Base-by-base conservation (phyloP, 495 filamentous ascomycete species). In the Annulohypoxylon bovei region DNA sequence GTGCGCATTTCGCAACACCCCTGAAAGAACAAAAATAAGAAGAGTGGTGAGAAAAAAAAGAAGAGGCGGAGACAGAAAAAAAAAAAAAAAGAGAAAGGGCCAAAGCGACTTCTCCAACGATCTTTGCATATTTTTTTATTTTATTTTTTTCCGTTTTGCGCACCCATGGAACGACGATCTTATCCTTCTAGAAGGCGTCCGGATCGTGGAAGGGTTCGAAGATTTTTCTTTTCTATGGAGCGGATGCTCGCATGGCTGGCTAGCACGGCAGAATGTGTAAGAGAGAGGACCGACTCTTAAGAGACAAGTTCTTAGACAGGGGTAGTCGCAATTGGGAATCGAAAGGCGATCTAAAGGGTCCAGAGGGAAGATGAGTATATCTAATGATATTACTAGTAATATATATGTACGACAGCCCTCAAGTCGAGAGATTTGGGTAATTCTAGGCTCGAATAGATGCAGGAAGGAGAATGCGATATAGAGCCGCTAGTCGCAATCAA, bases 401-500 rank as follows among this genome's bases (percentile, higher is more conserved):
- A 47, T 47, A 22, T 16, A 47, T 47, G 44, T 47, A 47, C 44
- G 44, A 16, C 39, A 16, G 35, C 44, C 32, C 22, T 62, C 27
- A 23, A 25, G 23, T 33, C 11, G 56, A 50, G n/a, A 49, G 11
- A 35, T 20, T 55, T 46, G 46, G 32, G 46, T 59, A 61, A 33
- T 65, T 72, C 64, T 72, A 68, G 69, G 63, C 69, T 72, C 59
- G 59, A 59, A 32, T 40, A 47, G 28, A 68, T 67, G 65, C 59
- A 65, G 69, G 39, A 55, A 59, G 49, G 30, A 54, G 47, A 23
- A 53, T 58, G 64, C 64, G 59, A 68, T 65, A 71, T 55, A 64
- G 60, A 59, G 55, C 64, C 58, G 28, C 62, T 71, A 52, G 30
- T 18, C 35, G 30, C 18, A 28, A 59, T 40, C 23, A 60, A 37